phyloP scores from a whole-genome alignment of 108 stramenopile genomes.

The Epipyxis sp. region DNA sequence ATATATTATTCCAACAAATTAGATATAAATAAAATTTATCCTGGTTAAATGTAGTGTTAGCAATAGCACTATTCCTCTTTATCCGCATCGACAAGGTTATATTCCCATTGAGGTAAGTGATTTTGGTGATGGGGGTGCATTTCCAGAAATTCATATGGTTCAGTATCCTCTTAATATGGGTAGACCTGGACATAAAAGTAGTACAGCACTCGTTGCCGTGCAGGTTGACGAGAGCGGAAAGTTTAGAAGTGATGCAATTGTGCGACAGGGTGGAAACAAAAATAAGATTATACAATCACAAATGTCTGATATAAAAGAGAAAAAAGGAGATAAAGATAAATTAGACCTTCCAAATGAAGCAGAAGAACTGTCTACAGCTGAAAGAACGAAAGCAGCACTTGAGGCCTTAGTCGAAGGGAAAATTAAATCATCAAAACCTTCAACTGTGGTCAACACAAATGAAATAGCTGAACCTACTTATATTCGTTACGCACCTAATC shows the following conservation, averaged over 20 bases:
- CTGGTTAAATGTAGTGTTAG: background rate
- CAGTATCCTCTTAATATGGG: constrained; percentile 98
- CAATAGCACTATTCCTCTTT: constrained; percentile 37
- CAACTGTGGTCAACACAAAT: constrained; percentile 39
- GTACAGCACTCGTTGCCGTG: constrained; percentile 69
- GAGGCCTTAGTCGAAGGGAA: constrained; percentile 68
- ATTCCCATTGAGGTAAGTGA: constrained; percentile 81
- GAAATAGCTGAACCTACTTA: constrained; percentile 84
- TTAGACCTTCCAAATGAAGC: constrained; percentile 79
- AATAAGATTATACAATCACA: constrained; percentile 78
- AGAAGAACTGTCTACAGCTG: constrained; percentile 75
- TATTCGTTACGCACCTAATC: constrained; percentile 92
- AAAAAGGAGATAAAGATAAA: constrained; percentile 64
- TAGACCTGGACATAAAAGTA: constrained; percentile 37
- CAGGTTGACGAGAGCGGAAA: constrained; percentile 78
- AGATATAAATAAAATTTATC: background rate
- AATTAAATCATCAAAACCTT: constrained; percentile 72
- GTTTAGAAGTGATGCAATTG: constrained; percentile 87
- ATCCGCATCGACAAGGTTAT: constrained; percentile 61
- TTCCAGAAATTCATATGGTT: constrained; percentile 96
- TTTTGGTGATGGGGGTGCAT: constrained; percentile 96
- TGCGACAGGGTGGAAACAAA: constrained; percentile 81
- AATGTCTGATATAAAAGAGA: constrained; percentile 73
- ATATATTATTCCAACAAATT: background rate
- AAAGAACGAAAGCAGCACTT: constrained; percentile 80